Base-by-base conservation (phyloP, 495 filamentous ascomycete genomes). In the Tuber magnatum region DNA sequence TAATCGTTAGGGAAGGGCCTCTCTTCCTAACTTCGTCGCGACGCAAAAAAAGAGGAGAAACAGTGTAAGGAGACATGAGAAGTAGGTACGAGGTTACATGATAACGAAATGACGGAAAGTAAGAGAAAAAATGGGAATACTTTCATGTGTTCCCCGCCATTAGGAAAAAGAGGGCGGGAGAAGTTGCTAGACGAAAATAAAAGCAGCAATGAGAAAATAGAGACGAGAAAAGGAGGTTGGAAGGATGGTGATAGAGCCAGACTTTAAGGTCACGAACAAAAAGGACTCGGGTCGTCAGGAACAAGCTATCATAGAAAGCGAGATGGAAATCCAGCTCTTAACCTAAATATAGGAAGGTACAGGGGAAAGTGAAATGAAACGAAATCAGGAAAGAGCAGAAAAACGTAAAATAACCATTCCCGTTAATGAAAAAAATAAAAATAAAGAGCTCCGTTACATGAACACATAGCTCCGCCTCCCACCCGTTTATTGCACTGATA, bases 321-420 rank as follows among this genome's bases (percentile, higher is more conserved):
- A 56, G 28, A 69, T 68, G 41, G 51, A 48, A 14, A 39, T 69
- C 43, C 18, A 35, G 71, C 39, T n/a, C 35, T 41, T 41, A 44
- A 12, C 69, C 40, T 41, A 38, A 38, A 51, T 73, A 73, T 51
- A 35, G 35, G 35, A 39, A 73, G 43, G 35, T 35, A 46, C 40
- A 71, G 28, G 32, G 16, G 43, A 56, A 68, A 73, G 71, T 41
- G n/a, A 35, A 28, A 32, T 24, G 42, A 72, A 40, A 46, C 32
- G 42, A 73, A 20, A 73, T 28, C 43, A 73, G 43, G 38, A 73
- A 72, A 72, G n/a, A 73, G 22, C 28, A 20, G 38, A 73, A 35
- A 73, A 69, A 35, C 43, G 28, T 43, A 73, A 69, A 28, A 41
- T 48, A 73, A 48, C 14, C 38, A 35, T 41, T 43, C 71, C 43